phyloP scores from a whole-genome alignment of 805 yeast genomes.

The Candida bentonensis region DNA sequence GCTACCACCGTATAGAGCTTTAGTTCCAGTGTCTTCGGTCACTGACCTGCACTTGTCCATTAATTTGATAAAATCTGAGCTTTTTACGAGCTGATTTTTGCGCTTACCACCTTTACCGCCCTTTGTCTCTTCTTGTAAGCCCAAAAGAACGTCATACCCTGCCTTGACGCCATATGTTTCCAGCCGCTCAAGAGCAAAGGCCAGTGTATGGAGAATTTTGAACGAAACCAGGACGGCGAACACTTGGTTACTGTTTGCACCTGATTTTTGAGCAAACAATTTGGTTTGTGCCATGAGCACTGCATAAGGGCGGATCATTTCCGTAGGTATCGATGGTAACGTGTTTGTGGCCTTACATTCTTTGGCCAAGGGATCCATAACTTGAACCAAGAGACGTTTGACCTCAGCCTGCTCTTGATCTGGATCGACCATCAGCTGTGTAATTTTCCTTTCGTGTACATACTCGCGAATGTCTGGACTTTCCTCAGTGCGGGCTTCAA shows the following conservation, averaged over 20 bases:
- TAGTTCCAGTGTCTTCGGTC: slow-evolving; percentile 10
- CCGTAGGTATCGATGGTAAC: slow-evolving; percentile 37
- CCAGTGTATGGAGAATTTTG: slow-evolving; percentile 53
- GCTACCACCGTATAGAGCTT: slow-evolving; percentile 38
- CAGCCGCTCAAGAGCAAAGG: slow-evolving; percentile 36
- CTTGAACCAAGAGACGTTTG: slow-evolving; percentile 41
- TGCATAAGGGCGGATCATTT: slow-evolving; percentile 20
- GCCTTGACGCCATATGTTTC: slow-evolving; percentile 73
- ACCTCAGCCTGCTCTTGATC: slow-evolving; percentile 43
- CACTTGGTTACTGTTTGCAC: slow-evolving; percentile 9
- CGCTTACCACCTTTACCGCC: slow-evolving; percentile 37
- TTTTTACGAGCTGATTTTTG: slow-evolving; percentile 47
- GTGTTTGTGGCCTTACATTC: slow-evolving; percentile 13
- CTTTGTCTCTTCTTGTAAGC: slow-evolving; percentile 26
- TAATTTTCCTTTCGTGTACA: slow-evolving; percentile 54
- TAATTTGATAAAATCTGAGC: slow-evolving; percentile 32
- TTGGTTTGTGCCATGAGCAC: background rate
- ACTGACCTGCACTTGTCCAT: slow-evolving; percentile 27
- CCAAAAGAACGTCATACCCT: slow-evolving; percentile 51
- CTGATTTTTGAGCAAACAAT: slow-evolving; percentile 5
- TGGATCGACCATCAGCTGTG: slow-evolving; percentile 40
- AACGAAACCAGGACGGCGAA: slow-evolving; percentile 22
- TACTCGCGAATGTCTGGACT: slow-evolving; percentile 69
- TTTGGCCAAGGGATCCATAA: slow-evolving; percentile 50
- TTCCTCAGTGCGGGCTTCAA: slow-evolving; percentile 77